A percentile compares a stretch with the other conserved stretches of the same genome.
These are phyloP conservation scores for Sclerotinia trifoliorum DNA, from an alignment of 2,329 filamentous ascomycete species.

Conservation along the genomic window DNA sequence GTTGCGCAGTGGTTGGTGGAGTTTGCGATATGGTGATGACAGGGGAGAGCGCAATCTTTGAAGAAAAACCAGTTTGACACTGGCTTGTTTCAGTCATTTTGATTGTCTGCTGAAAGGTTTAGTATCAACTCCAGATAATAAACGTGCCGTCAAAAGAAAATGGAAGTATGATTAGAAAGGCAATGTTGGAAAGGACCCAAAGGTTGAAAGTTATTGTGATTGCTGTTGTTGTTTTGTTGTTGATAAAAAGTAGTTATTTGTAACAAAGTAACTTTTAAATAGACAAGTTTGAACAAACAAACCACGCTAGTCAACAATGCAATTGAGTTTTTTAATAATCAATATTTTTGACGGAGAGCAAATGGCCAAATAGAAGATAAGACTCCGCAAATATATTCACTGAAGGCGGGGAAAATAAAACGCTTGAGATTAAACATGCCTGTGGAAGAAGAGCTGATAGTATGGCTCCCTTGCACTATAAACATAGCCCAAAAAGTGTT, in stretches of 20 bases:
- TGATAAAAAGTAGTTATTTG: not conserved
- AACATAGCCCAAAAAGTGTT: not conserved
- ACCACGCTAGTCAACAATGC: conserved; percentile 1
- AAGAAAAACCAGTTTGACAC: not conserved
- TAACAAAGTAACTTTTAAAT: not conserved
- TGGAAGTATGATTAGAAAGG: not conserved
- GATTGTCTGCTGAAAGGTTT: conserved; percentile 1
- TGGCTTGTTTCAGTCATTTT: conserved; percentile 15
- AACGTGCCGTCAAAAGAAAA: not conserved
- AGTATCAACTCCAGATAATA: not conserved
- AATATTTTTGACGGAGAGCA: not conserved
- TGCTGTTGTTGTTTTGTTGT: conserved; percentile 10
- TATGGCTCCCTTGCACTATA: not conserved
- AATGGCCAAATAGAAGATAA: not conserved
- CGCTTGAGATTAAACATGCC: not conserved
- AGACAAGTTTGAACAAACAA: not conserved
- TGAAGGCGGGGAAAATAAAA: conserved; percentile 2
- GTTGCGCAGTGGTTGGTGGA: not conserved
- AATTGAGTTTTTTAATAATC: not conserved
- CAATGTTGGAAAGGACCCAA: not conserved
- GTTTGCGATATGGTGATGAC: not conserved
- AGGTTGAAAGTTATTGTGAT: not conserved
- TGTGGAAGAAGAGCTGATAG: not conserved
- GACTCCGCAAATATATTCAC: not conserved
- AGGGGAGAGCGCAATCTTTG: not conserved